Conservation (phyloP, 1,139 yeast species). For the Hansenula sp. region DNA sequence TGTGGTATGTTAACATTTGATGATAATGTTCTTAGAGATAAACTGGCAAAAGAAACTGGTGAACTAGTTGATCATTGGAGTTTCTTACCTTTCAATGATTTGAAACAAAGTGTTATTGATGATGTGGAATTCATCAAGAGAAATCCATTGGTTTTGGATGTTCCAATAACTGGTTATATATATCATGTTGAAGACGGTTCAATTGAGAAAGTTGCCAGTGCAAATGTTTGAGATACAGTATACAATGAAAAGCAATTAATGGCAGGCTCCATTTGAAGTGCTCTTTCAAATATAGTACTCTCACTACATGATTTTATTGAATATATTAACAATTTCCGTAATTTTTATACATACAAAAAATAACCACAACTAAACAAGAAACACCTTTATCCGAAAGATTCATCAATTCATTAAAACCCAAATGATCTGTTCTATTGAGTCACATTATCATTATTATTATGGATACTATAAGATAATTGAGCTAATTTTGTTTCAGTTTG, state of each 20-base stretch:
- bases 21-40: constrained; percentile 27
- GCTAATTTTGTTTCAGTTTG: constrained; percentile 25
- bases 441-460: neutral
- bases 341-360: too few relatives aligned
- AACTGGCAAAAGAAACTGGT: constrained; percentile 29
- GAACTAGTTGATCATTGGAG: constrained; percentile 27
- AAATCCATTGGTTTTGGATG: constrained; percentile 20
- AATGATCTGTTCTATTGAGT: too few relatives aligned
- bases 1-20: constrained; percentile 40
- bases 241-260: too few relatives aligned
- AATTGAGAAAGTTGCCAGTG: constrained; percentile 20
- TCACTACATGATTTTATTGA: too few relatives aligned
- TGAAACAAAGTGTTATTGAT: constrained; percentile 33
- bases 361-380: too few relatives aligned
- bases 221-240: neutral
- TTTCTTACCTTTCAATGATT: constrained; percentile 32
- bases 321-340: too few relatives aligned
- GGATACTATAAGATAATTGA: constrained; percentile 26
- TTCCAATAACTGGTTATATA: constrained; percentile 34
- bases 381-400: too few relatives aligned
- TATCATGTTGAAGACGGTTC: constrained; percentile 36
- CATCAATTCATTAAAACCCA: too few relatives aligned
- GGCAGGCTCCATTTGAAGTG: too few relatives aligned
- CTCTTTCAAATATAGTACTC: too few relatives aligned
- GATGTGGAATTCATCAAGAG: constrained; percentile 31